These are phyloP conservation scores for Tetrahymena elliotti DNA, from an alignment of 73 alveolate species.

Conservation along the genomic window DNA sequence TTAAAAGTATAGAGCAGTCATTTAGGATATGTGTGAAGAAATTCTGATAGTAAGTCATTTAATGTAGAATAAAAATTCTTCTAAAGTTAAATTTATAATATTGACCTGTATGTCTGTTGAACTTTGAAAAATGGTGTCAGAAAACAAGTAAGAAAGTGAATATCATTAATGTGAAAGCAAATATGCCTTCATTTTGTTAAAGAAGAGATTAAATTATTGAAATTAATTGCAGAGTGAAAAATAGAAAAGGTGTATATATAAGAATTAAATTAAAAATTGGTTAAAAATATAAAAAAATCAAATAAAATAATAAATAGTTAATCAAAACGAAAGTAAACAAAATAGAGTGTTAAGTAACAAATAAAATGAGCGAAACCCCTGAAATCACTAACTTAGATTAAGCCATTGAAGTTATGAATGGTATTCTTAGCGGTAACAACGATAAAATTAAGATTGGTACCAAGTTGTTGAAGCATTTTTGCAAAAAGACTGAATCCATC, in stretches of 20 bases:
- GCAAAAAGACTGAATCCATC: constrained; percentile 11
- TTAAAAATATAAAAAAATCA: neutral
- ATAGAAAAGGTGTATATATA: neutral
- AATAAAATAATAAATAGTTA: neutral
- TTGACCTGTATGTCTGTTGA: neutral
- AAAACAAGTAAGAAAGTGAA: neutral
- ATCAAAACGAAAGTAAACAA: neutral
- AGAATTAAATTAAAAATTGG: neutral
- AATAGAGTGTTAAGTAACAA: neutral
- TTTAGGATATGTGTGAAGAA: neutral
- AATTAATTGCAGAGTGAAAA: neutral
- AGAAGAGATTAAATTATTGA: neutral
- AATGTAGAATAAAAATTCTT: neutral
- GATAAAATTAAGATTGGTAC: constrained; percentile 24
- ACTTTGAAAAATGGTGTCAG: neutral
- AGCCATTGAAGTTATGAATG: neutral
- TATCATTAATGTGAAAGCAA: neutral
- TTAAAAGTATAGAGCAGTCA: neutral
- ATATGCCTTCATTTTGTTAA: neutral
- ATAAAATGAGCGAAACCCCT: neutral
- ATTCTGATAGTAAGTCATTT: neutral
- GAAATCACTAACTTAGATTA: neutral
- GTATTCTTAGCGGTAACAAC: constrained; percentile 26
- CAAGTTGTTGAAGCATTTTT: constrained; percentile 10
- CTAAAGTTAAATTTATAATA: neutral